Conservation (phyloP, 1,139 yeast species). For the Kodamaea anthophila region DNA sequence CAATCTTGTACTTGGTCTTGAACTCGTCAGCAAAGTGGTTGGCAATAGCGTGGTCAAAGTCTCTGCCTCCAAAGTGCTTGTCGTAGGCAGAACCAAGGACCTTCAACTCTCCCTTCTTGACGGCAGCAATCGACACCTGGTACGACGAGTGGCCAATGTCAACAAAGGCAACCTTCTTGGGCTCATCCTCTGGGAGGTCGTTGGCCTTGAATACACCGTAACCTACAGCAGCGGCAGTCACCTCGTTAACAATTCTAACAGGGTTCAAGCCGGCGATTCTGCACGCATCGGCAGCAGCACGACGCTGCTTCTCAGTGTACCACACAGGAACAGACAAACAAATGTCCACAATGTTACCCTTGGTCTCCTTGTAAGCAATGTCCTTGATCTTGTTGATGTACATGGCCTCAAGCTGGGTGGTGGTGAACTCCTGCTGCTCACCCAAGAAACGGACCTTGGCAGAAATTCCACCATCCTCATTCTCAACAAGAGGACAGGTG, state of each 20-base stretch:
- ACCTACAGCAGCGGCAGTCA: constrained; percentile 98
- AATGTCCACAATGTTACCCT: constrained; percentile 75
- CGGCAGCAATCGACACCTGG: constrained; percentile 85
- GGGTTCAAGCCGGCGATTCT: constrained; percentile 96
- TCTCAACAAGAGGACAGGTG: constrained; percentile 63
- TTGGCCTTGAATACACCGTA: constrained; percentile 98
- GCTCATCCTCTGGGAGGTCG: constrained; percentile 87
- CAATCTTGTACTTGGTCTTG: constrained; percentile 87
- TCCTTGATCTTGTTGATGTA: constrained; percentile 85
- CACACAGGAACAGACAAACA: constrained; percentile 95
- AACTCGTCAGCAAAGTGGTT: constrained; percentile 93
- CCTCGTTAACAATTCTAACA: constrained; percentile 93
- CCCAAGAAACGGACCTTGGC: constrained; percentile 84
- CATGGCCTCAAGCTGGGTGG: constrained; percentile 92
- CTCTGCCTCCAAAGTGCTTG: constrained; percentile 98
- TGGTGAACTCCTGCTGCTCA: constrained; percentile 70
- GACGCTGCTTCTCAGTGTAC: constrained; percentile 96
- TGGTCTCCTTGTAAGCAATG: constrained; percentile 76
- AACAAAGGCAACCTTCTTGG: constrained; percentile 84
- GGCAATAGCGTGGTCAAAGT: constrained; percentile 88
- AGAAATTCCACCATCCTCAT: constrained; percentile 68
- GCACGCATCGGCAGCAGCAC: constrained; percentile 94
- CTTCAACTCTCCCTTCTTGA: constrained; percentile 95
- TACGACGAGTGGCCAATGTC: constrained; percentile 97
- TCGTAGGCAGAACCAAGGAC: constrained; percentile 88